Evolutionary conservation across 1,284 basidiomycete genomes (phyloP).

Genomic region (Moesziomyces antarcticus): DNA sequence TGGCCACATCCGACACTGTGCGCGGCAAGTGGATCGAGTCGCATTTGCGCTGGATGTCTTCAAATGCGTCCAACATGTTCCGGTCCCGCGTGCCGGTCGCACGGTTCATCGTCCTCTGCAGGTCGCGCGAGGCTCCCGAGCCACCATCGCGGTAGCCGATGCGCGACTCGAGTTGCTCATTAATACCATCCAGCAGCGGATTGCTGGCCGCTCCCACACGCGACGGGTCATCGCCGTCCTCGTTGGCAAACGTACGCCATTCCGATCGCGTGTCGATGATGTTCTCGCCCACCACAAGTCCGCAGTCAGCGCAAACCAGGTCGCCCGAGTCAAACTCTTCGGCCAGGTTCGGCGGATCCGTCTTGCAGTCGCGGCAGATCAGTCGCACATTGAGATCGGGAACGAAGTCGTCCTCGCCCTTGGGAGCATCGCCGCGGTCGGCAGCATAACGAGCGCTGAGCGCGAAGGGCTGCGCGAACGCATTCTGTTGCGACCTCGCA

Average conservation of each 20-base stretch:
- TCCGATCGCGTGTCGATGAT: conserved; percentile 98
- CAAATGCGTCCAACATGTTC: conserved; percentile 85
- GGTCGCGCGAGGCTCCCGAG: conserved; percentile 87
- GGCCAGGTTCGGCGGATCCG: conserved; percentile 90
- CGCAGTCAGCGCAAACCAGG: conserved; percentile 95
- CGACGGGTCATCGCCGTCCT: conserved; percentile 94
- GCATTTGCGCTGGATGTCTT: conserved; percentile 91
- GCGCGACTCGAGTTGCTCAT: conserved; percentile 91
- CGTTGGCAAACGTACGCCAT: conserved; percentile 98
- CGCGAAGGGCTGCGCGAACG: conserved; percentile 59
- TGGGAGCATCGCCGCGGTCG: conserved; percentile 54
- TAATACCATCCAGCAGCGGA: conserved; percentile 86
- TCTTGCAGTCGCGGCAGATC: conserved; percentile 88
- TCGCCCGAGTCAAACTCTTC: conserved; percentile 98
- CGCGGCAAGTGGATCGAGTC: conserved; percentile 94
- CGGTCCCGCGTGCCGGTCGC: conserved; percentile 79
- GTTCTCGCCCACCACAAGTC: conserved; percentile 91
- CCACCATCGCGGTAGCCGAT: conserved; percentile 95
- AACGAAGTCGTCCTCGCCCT: conserved; percentile 58
- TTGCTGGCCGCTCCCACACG: conserved; percentile 98
- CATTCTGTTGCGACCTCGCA: conserved; percentile 42
- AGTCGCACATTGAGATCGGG: conserved; percentile 64
- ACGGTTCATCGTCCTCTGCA: conserved; percentile 88
- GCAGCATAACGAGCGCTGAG: conserved; percentile 61
- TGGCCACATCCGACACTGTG: conserved; percentile 92